Evolutionary conservation across 371 early-diverging fungal genomes (phyloP).

Genomic region (Mortierella sp.): DNA sequence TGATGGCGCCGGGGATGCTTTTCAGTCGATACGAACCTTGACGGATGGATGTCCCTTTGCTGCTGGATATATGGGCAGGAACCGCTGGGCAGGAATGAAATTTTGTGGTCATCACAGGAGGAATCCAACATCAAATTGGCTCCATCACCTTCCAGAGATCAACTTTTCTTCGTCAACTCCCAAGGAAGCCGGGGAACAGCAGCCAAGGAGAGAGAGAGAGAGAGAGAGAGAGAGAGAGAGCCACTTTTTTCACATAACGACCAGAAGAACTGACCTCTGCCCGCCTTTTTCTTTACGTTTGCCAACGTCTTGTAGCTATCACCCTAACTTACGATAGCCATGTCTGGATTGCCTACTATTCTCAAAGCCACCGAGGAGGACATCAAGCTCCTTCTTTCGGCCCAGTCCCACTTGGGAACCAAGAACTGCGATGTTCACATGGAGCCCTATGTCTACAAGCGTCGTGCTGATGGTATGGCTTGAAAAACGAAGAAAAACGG

Average conservation of each 20-base stretch:
- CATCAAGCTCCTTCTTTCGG: conserved; percentile 92
- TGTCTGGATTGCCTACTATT: conserved; percentile 61
- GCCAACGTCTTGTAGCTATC: conserved; percentile 30
- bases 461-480: conserved; percentile 87
- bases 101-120: background rate
- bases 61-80: background rate
- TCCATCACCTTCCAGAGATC: background rate
- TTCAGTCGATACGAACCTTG: background rate
- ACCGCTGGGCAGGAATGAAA: background rate
- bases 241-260: background rate
- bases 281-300: background rate
- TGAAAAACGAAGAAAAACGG: background rate
- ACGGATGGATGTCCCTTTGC: background rate
- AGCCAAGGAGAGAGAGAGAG: background rate
- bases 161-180: background rate
- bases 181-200: background rate
- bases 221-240: background rate
- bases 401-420: conserved; percentile 92
- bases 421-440: conserved; percentile 94
- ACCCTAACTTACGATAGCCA: conserved; percentile 58
- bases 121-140: conserved; percentile 13
- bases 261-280: background rate
- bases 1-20: background rate
- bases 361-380: conserved; percentile 82
- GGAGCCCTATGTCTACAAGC: conserved; percentile 94